Base-by-base conservation (phyloP, 1,284 basidiomycete species). In the Pseudozyma thailandica region DNA sequence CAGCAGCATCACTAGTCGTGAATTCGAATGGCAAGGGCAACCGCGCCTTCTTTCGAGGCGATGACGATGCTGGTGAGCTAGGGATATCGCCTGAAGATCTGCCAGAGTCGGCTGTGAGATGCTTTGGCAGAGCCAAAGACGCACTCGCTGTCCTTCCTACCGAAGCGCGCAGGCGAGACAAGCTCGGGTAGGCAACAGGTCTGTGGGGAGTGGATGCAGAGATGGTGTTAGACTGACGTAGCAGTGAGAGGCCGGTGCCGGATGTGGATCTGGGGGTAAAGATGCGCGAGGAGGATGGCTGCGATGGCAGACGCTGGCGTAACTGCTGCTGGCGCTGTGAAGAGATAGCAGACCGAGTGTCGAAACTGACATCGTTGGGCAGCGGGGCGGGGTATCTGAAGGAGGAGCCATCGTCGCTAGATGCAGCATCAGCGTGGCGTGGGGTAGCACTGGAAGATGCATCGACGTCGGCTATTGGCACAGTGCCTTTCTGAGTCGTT, bases 301-400 rank as follows among this genome's bases (percentile, higher is more conserved):
- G 52, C 6, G 56, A 57, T 37, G 53, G 48, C 4, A 56, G 39
- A 28, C 50, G 52, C 38, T 55, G 62, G 16, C 55, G 43, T 16
- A 45, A 31, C 5, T 53, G 45, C 12, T 47, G 27, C 25, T 39
- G 49, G 15, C 37, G 15, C 56, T 65, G 62, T 18, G 33, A 42
- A 16, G 71, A 55, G 18, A 55, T 54, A 15, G 46, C 47, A 6
- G 56, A 59, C 31, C 57, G 41, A 10, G 61, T 56, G n/a, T 71
- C 60, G 64, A 68, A 69, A 43, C 64, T 72, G 57, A 50, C 43
- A 27, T 72, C 73, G 35, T 68, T 49, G 4, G 59, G 63, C 4
- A 62, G 30, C 3, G 54, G 47, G 43, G 58, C 42, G 2, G 69
- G 60, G 37, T 65, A 65, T n/a, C 45, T 35, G 31, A 70, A 62